These are phyloP conservation scores for Mercurialis annua DNA, from an alignment of 345 rosid genomes.

Conservation along the genomic window DNA sequence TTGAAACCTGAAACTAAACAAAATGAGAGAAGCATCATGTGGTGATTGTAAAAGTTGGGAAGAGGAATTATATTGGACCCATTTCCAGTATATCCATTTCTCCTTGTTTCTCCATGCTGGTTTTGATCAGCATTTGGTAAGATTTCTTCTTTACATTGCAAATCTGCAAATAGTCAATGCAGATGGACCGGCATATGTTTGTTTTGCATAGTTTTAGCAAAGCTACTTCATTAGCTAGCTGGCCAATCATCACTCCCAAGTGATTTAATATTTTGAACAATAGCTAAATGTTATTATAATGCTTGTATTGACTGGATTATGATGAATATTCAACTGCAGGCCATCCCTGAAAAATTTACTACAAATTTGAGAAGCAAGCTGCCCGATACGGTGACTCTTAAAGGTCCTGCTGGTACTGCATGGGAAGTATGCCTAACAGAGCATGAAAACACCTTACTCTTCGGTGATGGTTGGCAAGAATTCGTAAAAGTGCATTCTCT, in stretches of 20 bases:
- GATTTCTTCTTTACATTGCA: not conserved
- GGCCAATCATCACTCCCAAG: no score
- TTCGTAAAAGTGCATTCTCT: conserved; percentile 55
- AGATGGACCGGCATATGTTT: no score
- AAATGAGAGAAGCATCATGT: conserved; percentile 31
- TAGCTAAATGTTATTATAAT: no score
- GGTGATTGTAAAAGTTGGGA: conserved; percentile 59
- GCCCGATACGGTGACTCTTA: conserved; percentile 48
- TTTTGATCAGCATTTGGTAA: conserved; percentile 51
- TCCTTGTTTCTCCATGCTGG: conserved; percentile 52
- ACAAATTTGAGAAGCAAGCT: conserved; percentile 48
- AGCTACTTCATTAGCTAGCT: no score
- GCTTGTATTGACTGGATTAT: no score
- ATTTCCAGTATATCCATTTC: conserved; percentile 58
- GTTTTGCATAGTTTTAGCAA: no score
- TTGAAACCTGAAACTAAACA: no score
- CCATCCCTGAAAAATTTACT: conserved; percentile 55
- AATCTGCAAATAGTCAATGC: no score
- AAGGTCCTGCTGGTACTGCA: conserved; percentile 57
- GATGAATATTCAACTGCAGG: conserved; percentile 37
- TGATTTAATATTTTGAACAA: no score
- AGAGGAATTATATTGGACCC: conserved; percentile 70
- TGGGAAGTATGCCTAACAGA: conserved; percentile 52
- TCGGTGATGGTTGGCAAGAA: conserved; percentile 58
- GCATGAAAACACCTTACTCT: conserved; percentile 36